Conservation (phyloP, 2,329 filamentous ascomycete species). For the Ophiostoma populinum region DNA sequence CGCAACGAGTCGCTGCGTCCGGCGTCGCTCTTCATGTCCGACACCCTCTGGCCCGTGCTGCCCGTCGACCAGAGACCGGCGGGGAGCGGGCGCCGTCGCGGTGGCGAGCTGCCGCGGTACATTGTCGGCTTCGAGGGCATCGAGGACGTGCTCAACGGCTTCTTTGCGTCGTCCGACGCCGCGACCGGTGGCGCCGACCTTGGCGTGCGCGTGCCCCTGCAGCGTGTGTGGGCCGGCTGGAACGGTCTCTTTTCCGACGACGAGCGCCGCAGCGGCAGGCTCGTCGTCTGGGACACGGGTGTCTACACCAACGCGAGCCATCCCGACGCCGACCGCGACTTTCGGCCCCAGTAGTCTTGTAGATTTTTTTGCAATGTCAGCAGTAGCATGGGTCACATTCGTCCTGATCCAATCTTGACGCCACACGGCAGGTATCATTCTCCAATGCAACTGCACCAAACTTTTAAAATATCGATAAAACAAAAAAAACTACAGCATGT, state of each 20-base stretch:
- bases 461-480: background rate
- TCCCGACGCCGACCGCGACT: slow-evolving; percentile 5
- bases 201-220: slow-evolving; percentile 21
- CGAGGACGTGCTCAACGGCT: slow-evolving; percentile 28
- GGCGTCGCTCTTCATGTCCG: slow-evolving; percentile 31
- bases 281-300: slow-evolving; percentile 43
- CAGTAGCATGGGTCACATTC: background rate
- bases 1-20: background rate
- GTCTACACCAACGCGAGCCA: slow-evolving; percentile 14
- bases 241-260: slow-evolving; percentile 50
- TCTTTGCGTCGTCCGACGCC: slow-evolving; percentile 17
- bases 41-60: slow-evolving; percentile 28
- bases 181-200: slow-evolving; percentile 19
- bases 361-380: background rate
- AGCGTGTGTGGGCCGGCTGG: slow-evolving; percentile 35
- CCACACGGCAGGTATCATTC: slow-evolving; percentile 5
- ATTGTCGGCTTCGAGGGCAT: slow-evolving; percentile 45
- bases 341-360: background rate
- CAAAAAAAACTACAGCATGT: slow-evolving; percentile 16
- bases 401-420: no score
- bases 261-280: slow-evolving; percentile 33
- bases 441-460: no score
- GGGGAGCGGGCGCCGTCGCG: background rate
- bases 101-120: slow-evolving; percentile 32
- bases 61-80: background rate